Percentiles rank a stretch among this genome's conserved stretches.
Conservation (phyloP, 2,329 filamentous ascomycete genomes). For the Plenodomus lindquistii region DNA sequence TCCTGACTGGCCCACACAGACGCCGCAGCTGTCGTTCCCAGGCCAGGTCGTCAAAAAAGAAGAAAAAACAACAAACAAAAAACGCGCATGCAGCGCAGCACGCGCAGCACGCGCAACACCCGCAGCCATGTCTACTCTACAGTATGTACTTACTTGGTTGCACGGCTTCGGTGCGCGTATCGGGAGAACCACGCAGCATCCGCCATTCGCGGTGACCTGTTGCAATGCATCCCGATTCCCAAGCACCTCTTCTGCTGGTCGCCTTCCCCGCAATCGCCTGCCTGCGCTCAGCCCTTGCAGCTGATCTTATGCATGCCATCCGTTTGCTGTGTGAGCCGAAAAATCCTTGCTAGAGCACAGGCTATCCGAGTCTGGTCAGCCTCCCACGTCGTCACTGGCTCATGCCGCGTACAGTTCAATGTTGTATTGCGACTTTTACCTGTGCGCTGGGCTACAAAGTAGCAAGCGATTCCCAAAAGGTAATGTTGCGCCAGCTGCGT, state of each 20-base stretch:
- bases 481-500: conserved; percentile 39
- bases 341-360: conserved; percentile 21
- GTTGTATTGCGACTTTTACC: conserved; percentile 32
- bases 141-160: conserved; percentile 14
- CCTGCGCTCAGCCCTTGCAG: conserved; percentile 42
- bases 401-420: conserved; percentile 16
- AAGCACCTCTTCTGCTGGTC: conserved; percentile 21
- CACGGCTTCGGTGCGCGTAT: conserved; percentile 20
- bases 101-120: too few species aligned
- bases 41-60: conserved; percentile 15
- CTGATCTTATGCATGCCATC: conserved; percentile 44
- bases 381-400: conserved; percentile 31
- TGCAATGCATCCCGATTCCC: conserved; percentile 17
- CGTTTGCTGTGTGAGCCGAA: conserved; percentile 38
- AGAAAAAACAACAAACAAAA: too few species aligned
- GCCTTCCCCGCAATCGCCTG: conserved; percentile 46
- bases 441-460: conserved; percentile 37
- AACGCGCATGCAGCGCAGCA: conserved; percentile 15
- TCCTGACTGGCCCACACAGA: conserved; percentile 16
- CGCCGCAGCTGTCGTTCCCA: conserved; percentile 12
- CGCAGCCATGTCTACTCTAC: too few species aligned
- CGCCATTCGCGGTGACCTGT: conserved; percentile 27
- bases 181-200: conserved; percentile 10
- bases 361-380: conserved; percentile 31
- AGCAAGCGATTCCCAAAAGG: conserved; percentile 29